Percentiles rank a stretch among this genome's conserved stretches.
phyloP scores from a whole-genome alignment of 2,329 filamentous ascomycete species.

The Colletotrichum trifolii region DNA sequence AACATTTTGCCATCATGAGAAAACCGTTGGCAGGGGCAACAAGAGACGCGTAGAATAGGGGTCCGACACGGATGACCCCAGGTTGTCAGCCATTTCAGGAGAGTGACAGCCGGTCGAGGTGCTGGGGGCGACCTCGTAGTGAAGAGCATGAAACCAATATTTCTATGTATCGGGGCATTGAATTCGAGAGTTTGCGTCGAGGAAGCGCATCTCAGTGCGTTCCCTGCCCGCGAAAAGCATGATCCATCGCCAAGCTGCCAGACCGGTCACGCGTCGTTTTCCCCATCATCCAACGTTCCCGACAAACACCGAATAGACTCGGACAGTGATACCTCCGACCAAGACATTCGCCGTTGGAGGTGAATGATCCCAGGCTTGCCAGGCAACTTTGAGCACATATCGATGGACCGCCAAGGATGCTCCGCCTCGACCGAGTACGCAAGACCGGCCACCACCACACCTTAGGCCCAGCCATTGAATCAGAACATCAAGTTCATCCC shows the following conservation, averaged over 20 bases:
- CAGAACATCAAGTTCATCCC: slow-evolving; percentile 26
- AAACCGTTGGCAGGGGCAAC: too few species aligned
- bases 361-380: too few species aligned
- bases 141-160: slow-evolving; percentile 4
- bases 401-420: slow-evolving; percentile 33
- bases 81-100: slow-evolving; percentile 13
- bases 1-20: too few species aligned
- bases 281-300: background rate
- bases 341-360: background rate
- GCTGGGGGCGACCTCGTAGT: slow-evolving; percentile 11
- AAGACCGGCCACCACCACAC: slow-evolving; percentile 22
- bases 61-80: slow-evolving; percentile 24
- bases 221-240: slow-evolving; percentile 3
- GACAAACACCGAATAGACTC: background rate
- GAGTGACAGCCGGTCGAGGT: slow-evolving; percentile 5
- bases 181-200: background rate
- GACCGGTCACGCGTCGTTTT: background rate
- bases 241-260: slow-evolving; percentile 23
- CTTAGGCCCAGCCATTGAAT: slow-evolving; percentile 1
- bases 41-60: background rate
- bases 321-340: background rate
- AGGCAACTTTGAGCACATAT: background rate
- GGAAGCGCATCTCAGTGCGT: background rate
- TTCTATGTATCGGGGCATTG: background rate
- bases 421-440: slow-evolving; percentile 30